These are phyloP conservation scores for Penicillium italicum DNA, from an alignment of 2,329 filamentous ascomycete species.

Conservation along the genomic window DNA sequence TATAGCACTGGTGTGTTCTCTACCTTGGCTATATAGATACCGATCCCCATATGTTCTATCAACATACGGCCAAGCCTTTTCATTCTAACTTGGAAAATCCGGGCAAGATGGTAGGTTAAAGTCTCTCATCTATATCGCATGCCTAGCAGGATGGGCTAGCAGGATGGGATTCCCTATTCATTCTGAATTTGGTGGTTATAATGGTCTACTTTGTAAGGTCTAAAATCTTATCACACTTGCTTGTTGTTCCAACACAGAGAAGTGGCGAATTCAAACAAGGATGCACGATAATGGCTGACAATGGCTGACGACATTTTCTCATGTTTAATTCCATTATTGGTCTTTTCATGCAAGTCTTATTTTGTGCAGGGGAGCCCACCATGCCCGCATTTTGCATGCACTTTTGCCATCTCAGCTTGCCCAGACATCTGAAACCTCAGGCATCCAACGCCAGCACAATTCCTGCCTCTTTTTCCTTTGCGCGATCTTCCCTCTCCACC, in stretches of 20 bases:
- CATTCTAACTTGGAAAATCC: background rate
- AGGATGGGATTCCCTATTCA: background rate
- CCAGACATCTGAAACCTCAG: background rate
- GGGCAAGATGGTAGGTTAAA: background rate
- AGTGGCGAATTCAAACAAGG: background rate
- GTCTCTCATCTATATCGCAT: background rate
- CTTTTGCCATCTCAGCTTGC: background rate
- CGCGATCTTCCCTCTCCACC: background rate
- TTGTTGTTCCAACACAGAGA: background rate
- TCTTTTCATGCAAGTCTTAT: background rate
- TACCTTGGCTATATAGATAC: background rate
- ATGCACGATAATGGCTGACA: background rate
- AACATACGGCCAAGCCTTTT: background rate
- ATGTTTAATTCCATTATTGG: background rate
- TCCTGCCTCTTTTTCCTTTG: background rate
- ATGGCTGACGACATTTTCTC: background rate
- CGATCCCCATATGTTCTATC: background rate
- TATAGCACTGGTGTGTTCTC: background rate
- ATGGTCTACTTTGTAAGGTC: background rate
- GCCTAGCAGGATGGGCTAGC: no score
- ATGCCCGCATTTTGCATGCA: background rate
- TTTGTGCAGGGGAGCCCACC: background rate
- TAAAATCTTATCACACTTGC: background rate
- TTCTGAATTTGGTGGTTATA: background rate
- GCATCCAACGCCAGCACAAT: background rate